Conservation (phyloP, 768 basidiomycete genomes). For the Leccinellum luteum region DNA sequence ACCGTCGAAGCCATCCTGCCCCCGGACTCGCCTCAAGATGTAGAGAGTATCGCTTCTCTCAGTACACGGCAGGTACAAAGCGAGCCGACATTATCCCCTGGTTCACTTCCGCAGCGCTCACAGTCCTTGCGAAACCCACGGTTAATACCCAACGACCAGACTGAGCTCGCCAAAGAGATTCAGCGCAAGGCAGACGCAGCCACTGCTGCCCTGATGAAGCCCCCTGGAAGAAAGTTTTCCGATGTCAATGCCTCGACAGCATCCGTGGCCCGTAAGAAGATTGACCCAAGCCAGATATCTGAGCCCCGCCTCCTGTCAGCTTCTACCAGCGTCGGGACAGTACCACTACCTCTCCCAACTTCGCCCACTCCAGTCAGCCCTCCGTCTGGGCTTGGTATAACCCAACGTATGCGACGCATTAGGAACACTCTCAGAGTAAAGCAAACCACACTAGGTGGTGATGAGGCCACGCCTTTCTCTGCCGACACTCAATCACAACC, state of each 20-base stretch:
- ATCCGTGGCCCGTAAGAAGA: constrained; percentile 49
- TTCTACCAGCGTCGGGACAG: constrained; percentile 64
- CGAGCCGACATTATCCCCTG: constrained; percentile 14
- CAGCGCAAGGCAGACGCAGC: constrained; percentile 68
- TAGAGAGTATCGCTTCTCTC: constrained; percentile 9
- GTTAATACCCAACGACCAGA: constrained; percentile 45
- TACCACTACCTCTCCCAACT: constrained; percentile 46
- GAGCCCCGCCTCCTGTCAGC: constrained; percentile 64
- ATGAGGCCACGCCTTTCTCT: constrained; percentile 46
- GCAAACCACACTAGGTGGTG: constrained; percentile 45
- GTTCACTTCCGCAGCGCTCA: constrained; percentile 25
- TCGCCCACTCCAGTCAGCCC: constrained; percentile 37
- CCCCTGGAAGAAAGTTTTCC: constrained; percentile 40
- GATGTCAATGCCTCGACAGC: constrained; percentile 41
- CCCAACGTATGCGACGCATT: constrained; percentile 70
- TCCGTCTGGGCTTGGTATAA: constrained; percentile 49
- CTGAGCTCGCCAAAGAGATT: constrained; percentile 61
- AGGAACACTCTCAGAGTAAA: constrained; percentile 64
- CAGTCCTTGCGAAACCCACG: constrained; percentile 39
- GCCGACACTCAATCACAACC: constrained; percentile 41
- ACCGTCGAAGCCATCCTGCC: constrained; percentile 35
- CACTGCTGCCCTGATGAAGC: constrained; percentile 55
- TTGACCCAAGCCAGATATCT: constrained; percentile 64
- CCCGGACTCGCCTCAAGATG: constrained; percentile 17
- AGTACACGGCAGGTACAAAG: constrained; percentile 1